Evolutionary conservation across 352 stramenopile genomes (phyloP).

Genomic region (Aphanomyces astaci): DNA sequence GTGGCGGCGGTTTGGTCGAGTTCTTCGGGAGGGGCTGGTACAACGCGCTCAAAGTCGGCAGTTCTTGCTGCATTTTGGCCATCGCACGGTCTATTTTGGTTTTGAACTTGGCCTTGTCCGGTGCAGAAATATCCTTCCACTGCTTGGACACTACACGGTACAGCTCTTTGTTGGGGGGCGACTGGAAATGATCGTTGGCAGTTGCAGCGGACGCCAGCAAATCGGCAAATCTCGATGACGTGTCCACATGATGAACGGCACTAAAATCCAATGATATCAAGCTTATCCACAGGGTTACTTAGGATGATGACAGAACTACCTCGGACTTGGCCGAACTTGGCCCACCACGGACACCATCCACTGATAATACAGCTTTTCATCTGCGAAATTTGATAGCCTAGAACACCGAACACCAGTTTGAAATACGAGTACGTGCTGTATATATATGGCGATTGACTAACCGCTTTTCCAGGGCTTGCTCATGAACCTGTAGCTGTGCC

Average conservation of each 20-base stretch:
- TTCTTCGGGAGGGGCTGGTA: conserved; percentile 1
- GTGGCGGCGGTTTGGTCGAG: not conserved
- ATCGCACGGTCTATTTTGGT: not conserved
- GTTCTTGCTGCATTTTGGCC: conserved; percentile 1
- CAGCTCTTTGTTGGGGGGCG: not conserved
- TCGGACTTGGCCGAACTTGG: not conserved
- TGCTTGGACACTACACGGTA: not conserved
- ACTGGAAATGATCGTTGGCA: not conserved
- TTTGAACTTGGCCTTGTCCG: conserved; percentile 1
- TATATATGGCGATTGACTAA: not conserved
- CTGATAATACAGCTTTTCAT: conserved; percentile 16
- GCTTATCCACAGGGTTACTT: no score
- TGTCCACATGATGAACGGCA: no score
- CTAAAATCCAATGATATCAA: no score
- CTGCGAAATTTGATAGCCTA: conserved; percentile 8
- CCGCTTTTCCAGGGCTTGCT: not conserved
- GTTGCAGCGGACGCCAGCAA: not conserved
- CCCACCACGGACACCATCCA: not conserved
- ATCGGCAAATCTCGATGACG: no score
- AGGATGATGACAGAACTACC: no score
- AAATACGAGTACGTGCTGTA: not conserved
- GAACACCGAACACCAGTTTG: not conserved
- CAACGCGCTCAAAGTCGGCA: not conserved
- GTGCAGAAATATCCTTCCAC: conserved; percentile 1
- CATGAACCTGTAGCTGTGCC: not conserved